These are phyloP conservation scores for Dioszegia hungarica DNA, from an alignment of 768 basidiomycete genomes.

Conservation along the genomic window DNA sequence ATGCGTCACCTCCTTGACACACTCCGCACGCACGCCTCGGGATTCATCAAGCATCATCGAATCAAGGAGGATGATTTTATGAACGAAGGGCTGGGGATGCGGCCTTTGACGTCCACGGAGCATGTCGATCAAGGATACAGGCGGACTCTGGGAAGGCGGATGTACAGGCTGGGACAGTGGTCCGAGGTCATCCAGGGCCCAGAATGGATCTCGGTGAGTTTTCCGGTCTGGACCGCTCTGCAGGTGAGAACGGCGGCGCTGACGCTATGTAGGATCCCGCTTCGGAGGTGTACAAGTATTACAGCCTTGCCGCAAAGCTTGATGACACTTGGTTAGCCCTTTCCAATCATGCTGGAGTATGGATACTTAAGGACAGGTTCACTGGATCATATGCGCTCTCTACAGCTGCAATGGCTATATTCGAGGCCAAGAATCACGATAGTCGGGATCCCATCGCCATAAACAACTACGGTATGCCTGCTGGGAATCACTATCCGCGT, in stretches of 20 bases:
- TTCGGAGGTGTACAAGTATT: slow-evolving; percentile 33
- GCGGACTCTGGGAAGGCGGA: slow-evolving; percentile 28
- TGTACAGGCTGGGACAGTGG: slow-evolving; percentile 40
- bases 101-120: slow-evolving; percentile 12
- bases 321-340: slow-evolving; percentile 35
- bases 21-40: slow-evolving; percentile 23
- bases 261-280: slow-evolving; percentile 23
- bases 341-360: background rate
- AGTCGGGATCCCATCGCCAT: slow-evolving; percentile 27
- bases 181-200: slow-evolving; percentile 26
- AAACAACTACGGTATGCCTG: slow-evolving; percentile 33
- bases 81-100: slow-evolving; percentile 25
- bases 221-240: background rate
- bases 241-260: background rate
- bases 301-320: slow-evolving; percentile 30
- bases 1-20: slow-evolving; percentile 14
- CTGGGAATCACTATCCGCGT: background rate
- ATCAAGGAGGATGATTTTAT: slow-evolving; percentile 18
- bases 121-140: background rate
- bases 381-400: slow-evolving; percentile 27
- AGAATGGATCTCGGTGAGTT: slow-evolving; percentile 35
- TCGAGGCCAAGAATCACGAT: slow-evolving; percentile 27
- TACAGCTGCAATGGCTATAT: slow-evolving; percentile 31
- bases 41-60: slow-evolving; percentile 13
- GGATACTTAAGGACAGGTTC: slow-evolving; percentile 20